Base-by-base conservation (phyloP, 441 rosid species). In the Populus hybrid region DNA sequence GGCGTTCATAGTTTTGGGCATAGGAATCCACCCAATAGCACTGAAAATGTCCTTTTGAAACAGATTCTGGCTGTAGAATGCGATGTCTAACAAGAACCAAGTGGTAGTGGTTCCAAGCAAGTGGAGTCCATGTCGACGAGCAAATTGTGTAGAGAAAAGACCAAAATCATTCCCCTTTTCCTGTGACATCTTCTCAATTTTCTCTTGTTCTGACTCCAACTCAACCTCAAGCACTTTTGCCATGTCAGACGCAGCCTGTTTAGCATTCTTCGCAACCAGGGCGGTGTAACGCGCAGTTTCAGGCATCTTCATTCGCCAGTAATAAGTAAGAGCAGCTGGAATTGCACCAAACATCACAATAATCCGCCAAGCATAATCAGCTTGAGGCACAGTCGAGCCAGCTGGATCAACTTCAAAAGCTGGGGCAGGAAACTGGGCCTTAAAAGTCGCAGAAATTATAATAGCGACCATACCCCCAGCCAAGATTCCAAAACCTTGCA, bases 201-300 rank as follows among this genome's bases (percentile, higher is more conserved):
- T 86, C 45, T 85, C 83, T 3, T 79, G 85, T 74, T 88, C 93
- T 69, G 85, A 83, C 73, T 89, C 88, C 5, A 89, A 72, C 35
- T 92, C 90, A 59, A 89, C 81, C 82, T 88, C 90, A 80, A 92
- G 68, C 31, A 92, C 97, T 85, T 91, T 89, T 7, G 93, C 84
- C 94, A 90, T 90, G 72, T 92, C 90, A 0, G 91, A 69, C 28
- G 93, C 90, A 2, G 92, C 94, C 80, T 85, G 90, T 74, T 89
- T 83, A 0, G 87, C 87, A 59, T 92, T 85, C 89, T 89, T 89
- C 0, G 94, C 97, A 64, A 90, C 94, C 33, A 90, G 86, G 68
- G 94, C 94, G 0, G 97, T 90, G 87, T 90, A 92, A 69, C 94
- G 89, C 1, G 97, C 94, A 0, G 97, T 92, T 78, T 92, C 97